Conservation (phyloP, 495 filamentous ascomycete genomes). For the Neurospora cerealis region DNA sequence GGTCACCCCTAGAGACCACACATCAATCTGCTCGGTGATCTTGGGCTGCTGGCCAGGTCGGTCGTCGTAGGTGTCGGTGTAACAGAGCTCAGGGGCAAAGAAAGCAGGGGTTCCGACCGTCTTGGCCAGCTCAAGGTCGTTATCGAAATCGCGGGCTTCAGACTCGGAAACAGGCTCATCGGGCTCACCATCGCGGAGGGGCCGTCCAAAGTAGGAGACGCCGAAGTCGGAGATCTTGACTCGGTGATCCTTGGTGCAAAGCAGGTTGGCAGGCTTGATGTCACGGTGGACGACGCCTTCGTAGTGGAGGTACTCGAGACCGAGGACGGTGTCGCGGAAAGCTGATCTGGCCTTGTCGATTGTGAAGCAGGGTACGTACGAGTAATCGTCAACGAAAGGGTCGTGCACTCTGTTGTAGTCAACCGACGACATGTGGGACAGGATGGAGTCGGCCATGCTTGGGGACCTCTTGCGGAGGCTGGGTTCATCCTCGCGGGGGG, state of each 20-base stretch:
- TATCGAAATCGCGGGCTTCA: constrained; percentile 74
- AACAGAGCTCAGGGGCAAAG: constrained; percentile 96
- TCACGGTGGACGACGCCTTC: constrained; percentile 96
- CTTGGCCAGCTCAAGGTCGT: constrained; percentile 90
- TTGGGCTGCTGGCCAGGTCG: constrained; percentile 30
- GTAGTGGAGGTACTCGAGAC: constrained; percentile 91
- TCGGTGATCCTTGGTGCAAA: constrained; percentile 73
- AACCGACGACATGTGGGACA: constrained; percentile 49
- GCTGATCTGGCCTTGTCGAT: constrained; percentile 73
- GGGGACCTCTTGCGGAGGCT: constrained; percentile 43
- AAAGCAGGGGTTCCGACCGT: constrained; percentile 97
- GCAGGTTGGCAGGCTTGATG: constrained; percentile 96
- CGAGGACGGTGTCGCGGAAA: constrained; percentile 88
- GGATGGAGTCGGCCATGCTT: constrained; percentile 51
- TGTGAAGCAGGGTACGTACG: constrained; percentile 85
- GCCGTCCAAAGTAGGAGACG: constrained; percentile 88
- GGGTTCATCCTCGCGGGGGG: constrained; percentile 52
- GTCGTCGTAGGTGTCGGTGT: constrained; percentile 48
- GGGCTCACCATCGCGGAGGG: constrained; percentile 64
- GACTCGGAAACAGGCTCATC: constrained; percentile 74
- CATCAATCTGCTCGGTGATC: constrained; percentile 66
- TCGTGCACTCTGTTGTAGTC: constrained; percentile 43
- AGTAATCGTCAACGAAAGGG: constrained; percentile 70
- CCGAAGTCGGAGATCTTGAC: constrained; percentile 99
- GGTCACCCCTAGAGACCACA: constrained; percentile 95